Base-by-base conservation (phyloP, 768 basidiomycete species). In the Naganishia friedmannii region DNA sequence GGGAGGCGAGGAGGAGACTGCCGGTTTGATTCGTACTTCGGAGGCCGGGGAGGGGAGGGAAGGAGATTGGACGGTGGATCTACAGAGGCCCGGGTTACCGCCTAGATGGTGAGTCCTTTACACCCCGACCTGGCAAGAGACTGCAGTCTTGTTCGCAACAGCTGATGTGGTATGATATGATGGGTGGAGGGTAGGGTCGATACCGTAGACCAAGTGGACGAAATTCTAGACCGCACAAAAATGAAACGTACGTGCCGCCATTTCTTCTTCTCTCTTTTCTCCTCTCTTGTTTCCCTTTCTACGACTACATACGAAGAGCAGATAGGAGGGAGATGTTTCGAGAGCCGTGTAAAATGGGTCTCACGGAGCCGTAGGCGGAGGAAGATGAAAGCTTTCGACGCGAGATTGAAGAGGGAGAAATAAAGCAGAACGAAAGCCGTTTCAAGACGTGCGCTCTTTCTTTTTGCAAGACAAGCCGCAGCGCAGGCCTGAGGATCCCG, bases 121-220 rank as follows among this genome's bases (percentile, higher is more conserved):
- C 72, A 23, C 10, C 42, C 42, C 42, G 7, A 17, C 15, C 7
- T 42, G 15, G 34, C 29, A 34, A 12, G 55, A 34, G 29, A 57
- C 19, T 21, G 72, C 8, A 21, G 68, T 69, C 10, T 73, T 65
- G 67, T 54, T 37, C 53, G 32, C 57, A 31, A 57, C 26, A 45
- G 4, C 34, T 37, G 32, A 13, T 70, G 17, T n/a, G 6, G 73
- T 65, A 70, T 73, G 74, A 70, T 70, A 55, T 69, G 17, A 29
- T 12, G 29, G 23, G 12, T 53, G 48, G 48, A 46, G 6, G 45
- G n/a, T 76, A 94, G 93, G 94, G 92, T 96, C 67, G 94, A 97
- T 83, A 83, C 89, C 69, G 88, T 92, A 34, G 93, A 94, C 80
- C 88, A 92, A 81, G 91, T 98, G 53, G 87, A 93, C 76, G 87